Evolutionary conservation across 345 rosid genomes (phyloP), one percentile per base, ranked within the genome.

Genomic region (Populus deltoides): DNA sequence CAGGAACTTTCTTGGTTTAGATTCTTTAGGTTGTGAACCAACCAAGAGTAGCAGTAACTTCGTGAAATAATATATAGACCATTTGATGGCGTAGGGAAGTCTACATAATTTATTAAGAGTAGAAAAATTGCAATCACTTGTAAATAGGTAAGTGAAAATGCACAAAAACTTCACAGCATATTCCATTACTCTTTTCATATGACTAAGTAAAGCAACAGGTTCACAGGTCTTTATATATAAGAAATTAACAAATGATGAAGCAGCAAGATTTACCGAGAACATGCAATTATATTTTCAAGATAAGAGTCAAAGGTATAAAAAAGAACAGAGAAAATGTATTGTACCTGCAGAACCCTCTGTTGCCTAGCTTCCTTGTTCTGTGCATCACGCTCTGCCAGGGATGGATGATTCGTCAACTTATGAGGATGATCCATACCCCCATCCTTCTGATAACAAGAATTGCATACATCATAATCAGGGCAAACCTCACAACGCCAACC

Each of bases 401-500:
- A 92, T 36, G 97, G 97, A 84, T 92, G 94, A 81, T 96, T 93
- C 13, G 98, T 96, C 88, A 97, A 85, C 81, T 91, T 92, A 85
- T 97, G 99, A 82, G 97, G 98, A 89, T 97, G 98, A 79, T 91
- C 95, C 86, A 89, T 62, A 61, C 88, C 82, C 39, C 91, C 95
- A 51, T 94, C 97, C 87, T 88, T 94, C 78, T 85, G 88, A 81
- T 96, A 92, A 84, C 99, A 94, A 53, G 85, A 43, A 84, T 92
- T 94, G 88, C 99, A 96, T 47, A 96, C 89, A 85, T 96, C 98
- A 85, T 89, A 96, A 77, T 94, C 97, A 4, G 97, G 95, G 80
- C 99, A 96, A 79, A 92, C 89, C 84, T 96, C 98, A 83, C 99
- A 96, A 55, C 91, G 94, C 98, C 99, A 96, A 77, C 99, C 97